Conservation (phyloP, 257 asterid genomes). For the Cordia subcordata region DNA sequence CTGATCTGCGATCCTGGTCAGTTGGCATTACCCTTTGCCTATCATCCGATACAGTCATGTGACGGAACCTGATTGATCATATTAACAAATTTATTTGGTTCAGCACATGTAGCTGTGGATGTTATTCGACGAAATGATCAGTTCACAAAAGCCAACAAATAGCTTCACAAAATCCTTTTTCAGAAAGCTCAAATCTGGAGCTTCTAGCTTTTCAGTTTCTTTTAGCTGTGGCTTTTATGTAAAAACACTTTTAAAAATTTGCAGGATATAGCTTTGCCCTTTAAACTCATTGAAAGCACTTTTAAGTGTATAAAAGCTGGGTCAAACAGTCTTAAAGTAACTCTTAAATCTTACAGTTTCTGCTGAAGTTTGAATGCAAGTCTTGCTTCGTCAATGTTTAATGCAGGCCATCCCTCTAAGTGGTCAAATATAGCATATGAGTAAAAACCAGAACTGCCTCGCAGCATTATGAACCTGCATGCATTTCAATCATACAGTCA, state of each 20-base stretch:
- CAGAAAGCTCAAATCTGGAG: too few relatives aligned
- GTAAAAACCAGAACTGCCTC: conserved; percentile 31
- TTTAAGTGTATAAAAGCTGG: too few relatives aligned
- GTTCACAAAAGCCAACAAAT: too few relatives aligned
- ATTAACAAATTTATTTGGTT: not conserved
- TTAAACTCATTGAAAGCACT: too few relatives aligned
- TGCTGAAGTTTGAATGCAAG: conserved; percentile 27
- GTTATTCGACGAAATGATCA: too few relatives aligned
- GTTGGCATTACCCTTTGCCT: conserved; percentile 54
- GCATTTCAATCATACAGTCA: not conserved
- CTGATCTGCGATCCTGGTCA: conserved; percentile 28
- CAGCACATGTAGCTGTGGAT: too few relatives aligned
- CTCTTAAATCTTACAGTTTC: conserved; percentile 15
- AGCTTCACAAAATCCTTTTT: too few relatives aligned
- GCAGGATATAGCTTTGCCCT: too few relatives aligned
- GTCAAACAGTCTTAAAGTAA: too few relatives aligned
- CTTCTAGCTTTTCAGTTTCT: too few relatives aligned
- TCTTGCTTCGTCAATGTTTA: conserved; percentile 18
- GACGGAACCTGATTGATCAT: conserved; percentile 33
- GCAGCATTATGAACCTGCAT: conserved; percentile 25
- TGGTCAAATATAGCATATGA: conserved; percentile 30
- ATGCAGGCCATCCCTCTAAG: conserved; percentile 30
- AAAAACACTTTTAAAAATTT: too few relatives aligned
- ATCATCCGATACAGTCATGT: conserved; percentile 57
- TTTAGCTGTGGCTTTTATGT: too few relatives aligned